Base-by-base conservation (phyloP, 2,329 filamentous ascomycete species). In the Phoma sp. region DNA sequence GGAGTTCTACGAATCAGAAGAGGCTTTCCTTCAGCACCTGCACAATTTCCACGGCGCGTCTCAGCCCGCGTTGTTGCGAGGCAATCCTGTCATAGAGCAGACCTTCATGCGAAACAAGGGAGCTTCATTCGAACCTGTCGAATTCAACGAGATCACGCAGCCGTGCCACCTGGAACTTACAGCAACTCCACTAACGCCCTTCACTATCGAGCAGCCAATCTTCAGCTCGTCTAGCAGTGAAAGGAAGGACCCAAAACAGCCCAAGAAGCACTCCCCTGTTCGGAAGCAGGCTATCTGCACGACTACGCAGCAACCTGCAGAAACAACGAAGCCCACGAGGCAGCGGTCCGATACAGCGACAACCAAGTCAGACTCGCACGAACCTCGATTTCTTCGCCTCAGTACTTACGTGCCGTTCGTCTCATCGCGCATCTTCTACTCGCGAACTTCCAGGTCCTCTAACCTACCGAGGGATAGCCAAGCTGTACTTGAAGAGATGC, bases 21-120 rank as follows among this genome's bases (percentile, higher is more conserved):
- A 68, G 2, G 64, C 68, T 5, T 74, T 74, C 37, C 60, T 74
- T 5, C 66, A 72, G 43, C 70, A 74, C 56, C 36, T 74, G 18
- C 67, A 74, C 37, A 66, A 67, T 28, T 71, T 65, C 18, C 71
- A 74, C 28, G 65, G 65, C 12, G 70, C 69, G 5, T 69, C 67
- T 15, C 60, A 61, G 7, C 67, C 69, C 14, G 50, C 55, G 11
- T 38, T 69, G 5, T 52, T 74, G 10, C 64, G 65, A 51, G 62
- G 62, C 1, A 70, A 55, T 30, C 58, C 64, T 0, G 50, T 71
- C 20, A 62, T 74, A n/a, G 69, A 72, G 42, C 69, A 73, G 39
- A 69, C 67, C 23, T 74, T 69, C 43, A 71, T 71, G 43, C 65
- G 70, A 18, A 73, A 72, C 42, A 73, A 73, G 36, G 69, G 68